Evolutionary conservation across 2,329 filamentous ascomycete species (phyloP), one percentile per base, ranked within the genome.

Genomic region (Rosellinia necatrix): DNA sequence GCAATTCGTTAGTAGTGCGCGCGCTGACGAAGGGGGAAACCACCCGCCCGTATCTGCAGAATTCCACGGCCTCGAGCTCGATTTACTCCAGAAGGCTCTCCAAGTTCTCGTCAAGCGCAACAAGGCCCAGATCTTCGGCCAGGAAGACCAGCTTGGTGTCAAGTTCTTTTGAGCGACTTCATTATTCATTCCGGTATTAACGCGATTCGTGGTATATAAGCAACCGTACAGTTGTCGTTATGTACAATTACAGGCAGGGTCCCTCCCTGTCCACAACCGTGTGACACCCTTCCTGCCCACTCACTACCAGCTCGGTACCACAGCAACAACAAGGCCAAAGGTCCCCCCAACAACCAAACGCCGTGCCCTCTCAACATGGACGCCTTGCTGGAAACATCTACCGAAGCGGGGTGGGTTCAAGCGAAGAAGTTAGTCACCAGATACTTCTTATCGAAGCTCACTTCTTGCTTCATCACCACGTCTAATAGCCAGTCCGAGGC

Each of bases 121-220:
- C 64, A 96, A 90, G 75, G 93, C 92, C 12, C 93, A 97, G 74
- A 86, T 97, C 22, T 97, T 99, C 76, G 93, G 93, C 29, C 84
- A 85, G 50, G 92, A 93, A 67, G 91, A 93, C 70, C 89, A 90
- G 58, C 85, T 90, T 68, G 94, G 94, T 67, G 91, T 97, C 63
- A 99, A 99, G 77, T 97, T 99, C 77, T 97, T 97, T 71, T 97
- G 77, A 87, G 42, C 34, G n/a, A 53, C 27, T 47, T 56, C 56
- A 56, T 49, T 49, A 51, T 53, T 41, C 54, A 58, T 38, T 6
- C 19, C 34, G 52, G 21, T 22, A 54, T 41, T 55, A 50, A 40
- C n/a, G 24, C n/a, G 29, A 25, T 44, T 22, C 47, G 27, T 49
- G n/a, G 49, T 55, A 48, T 57, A 40, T 29, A 50, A 42, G 34